Evolutionary conservation across 805 yeast genomes (phyloP), one percentile per base, ranked within the genome.

Genomic region (Metschnikowia anglica): DNA sequence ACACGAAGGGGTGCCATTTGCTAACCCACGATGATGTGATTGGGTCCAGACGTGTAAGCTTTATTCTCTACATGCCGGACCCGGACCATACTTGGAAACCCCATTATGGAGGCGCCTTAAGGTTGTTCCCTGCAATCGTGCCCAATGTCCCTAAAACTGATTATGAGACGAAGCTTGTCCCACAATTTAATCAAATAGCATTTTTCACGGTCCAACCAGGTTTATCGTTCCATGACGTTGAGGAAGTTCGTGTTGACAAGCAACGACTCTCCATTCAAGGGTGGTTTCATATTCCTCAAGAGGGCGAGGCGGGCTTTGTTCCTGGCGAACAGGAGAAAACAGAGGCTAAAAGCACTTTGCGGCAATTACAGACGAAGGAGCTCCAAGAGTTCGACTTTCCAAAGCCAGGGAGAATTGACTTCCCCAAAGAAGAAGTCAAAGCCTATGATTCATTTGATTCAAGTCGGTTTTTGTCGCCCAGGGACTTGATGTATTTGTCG

Each of bases 241-340:
- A 95, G 66, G 99, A 93, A 62, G 99, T 95, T 1, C 77, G 83
- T 47, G 96, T 83, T 1, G 96, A 90, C 58, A 87, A 84, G 59
- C 95, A 89, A 49, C 76, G 99, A 58, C 69, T 93, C 26, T 87
- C 96, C 0, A 88, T 93, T 47, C 97, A 93, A 58, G 99, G 99
- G 1, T 95, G 99, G 99, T 95, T 91, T 60, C 99, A 93, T 63
- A 87, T 90, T 39, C 99, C 99, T 3, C 98, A 93, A 61, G 69
- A 68, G 9, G 97, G 96, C 8, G 99, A 93, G 64, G 81, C 77
- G 25, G 98, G 97, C 0, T 91, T 63, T 57, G 75, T 81, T 15
- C 80, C 79, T 27, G 95, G 95, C 5, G 96, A 88, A 59, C 89
- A 88, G 61, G 91, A 83, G 56, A 78, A 70, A 27, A 81, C 86